Percentiles rank a stretch among this genome's conserved stretches.
Evolutionary conservation across 129 eudicot genomes (phyloP).

Genomic region (Tagetes patula): DNA sequence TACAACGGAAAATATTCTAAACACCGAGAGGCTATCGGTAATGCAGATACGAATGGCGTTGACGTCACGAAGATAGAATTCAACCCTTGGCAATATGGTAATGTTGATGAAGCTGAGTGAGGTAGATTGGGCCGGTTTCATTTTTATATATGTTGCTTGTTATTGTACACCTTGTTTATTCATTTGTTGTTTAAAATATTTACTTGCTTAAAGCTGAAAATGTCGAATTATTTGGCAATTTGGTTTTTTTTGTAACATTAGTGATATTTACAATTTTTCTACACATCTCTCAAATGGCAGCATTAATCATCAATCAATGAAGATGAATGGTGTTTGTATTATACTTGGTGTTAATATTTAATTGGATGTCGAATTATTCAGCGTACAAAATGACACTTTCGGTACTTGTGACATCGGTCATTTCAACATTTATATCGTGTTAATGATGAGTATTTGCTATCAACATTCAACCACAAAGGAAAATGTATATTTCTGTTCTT

Average conservation of each 20-base stretch:
- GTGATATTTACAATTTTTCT: not conserved
- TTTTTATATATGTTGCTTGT: slow-evolving; percentile 5
- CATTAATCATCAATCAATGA: too few species aligned
- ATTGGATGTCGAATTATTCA: too few species aligned
- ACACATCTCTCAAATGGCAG: too few species aligned
- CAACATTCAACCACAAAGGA: too few species aligned
- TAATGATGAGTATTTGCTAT: too few species aligned
- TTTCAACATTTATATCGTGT: too few species aligned
- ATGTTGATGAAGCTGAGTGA: slow-evolving; percentile 47
- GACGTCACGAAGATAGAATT: slow-evolving; percentile 56
- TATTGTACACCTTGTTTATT: slow-evolving; percentile 22
- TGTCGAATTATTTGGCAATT: slow-evolving; percentile 11
- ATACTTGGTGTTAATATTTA: too few species aligned
- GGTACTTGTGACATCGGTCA: too few species aligned
- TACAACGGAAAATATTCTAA: slow-evolving; percentile 73
- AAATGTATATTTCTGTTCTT: too few species aligned
- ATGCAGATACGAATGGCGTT: slow-evolving; percentile 26
- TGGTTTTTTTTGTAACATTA: not conserved
- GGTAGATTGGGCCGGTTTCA: slow-evolving; percentile 6
- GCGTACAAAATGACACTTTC: too few species aligned
- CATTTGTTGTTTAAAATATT: slow-evolving; percentile 20
- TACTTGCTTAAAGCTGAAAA: slow-evolving; percentile 12
- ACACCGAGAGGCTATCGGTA: slow-evolving; percentile 55
- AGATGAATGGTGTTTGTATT: too few species aligned
- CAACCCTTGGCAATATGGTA: slow-evolving; percentile 89